Evolutionary conservation across 169 alveolate genomes (phyloP).

Genomic region (Fabrea salina): DNA sequence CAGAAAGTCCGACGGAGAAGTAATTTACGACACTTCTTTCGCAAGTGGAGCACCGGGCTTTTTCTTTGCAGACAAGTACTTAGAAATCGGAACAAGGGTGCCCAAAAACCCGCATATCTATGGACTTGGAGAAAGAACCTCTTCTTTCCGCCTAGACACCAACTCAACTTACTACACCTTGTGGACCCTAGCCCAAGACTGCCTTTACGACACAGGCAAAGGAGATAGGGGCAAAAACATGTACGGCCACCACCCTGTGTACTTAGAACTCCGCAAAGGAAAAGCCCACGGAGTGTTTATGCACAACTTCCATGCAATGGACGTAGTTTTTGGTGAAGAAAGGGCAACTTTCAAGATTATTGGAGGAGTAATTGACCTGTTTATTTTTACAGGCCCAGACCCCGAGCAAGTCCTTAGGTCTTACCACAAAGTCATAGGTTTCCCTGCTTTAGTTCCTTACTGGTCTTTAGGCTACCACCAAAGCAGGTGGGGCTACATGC

Average conservation of each 20-base stretch:
- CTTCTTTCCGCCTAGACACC: background rate
- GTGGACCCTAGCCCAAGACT: background rate
- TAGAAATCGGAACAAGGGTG: background rate
- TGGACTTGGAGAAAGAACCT: constrained; percentile 2
- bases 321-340: background rate
- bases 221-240: constrained; percentile 27
- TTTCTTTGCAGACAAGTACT: background rate
- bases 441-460: constrained; percentile 67
- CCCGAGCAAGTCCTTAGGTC: constrained; percentile 56
- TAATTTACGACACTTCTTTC: background rate
- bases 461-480: constrained; percentile 78
- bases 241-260: constrained; percentile 55
- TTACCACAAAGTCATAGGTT: constrained; percentile 54
- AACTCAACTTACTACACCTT: background rate
- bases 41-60: background rate
- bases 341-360: constrained; percentile 13
- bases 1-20: background rate
- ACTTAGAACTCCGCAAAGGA: constrained; percentile 16
- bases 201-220: background rate
- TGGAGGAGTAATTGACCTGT: constrained; percentile 70
- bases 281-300: constrained; percentile 36
- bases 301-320: constrained; percentile 45
- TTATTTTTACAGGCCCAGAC: constrained; percentile 44
- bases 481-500: constrained; percentile 74
- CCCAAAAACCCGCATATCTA: background rate